Conservation (phyloP, 1,284 basidiomycete species). For the Sparassis latifolia region DNA sequence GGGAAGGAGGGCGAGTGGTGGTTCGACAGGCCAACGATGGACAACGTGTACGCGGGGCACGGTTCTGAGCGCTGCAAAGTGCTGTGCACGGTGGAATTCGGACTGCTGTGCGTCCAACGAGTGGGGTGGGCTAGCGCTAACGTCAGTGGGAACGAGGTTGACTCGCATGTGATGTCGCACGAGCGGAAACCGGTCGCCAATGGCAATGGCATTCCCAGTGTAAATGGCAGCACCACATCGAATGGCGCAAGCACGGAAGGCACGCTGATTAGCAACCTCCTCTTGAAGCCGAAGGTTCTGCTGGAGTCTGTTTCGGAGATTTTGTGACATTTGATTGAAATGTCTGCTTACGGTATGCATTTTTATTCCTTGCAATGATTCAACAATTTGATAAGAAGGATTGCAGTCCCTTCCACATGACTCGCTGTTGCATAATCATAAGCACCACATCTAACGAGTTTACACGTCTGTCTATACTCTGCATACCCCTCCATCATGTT, state of each 20-base stretch:
- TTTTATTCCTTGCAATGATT: not conserved
- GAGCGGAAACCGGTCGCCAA: not conserved
- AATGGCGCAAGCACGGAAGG: constrained; percentile 8
- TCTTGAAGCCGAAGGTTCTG: constrained; percentile 32
- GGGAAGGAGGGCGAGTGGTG: constrained; percentile 15
- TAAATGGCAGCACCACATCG: constrained; percentile 1
- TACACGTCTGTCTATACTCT: too few species aligned
- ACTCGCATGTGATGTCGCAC: not conserved
- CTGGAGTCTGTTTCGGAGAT: constrained; percentile 29
- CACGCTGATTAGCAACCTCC: constrained; percentile 21
- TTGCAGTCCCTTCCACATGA: too few species aligned
- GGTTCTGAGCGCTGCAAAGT: constrained; percentile 23
- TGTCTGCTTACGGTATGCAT: not conserved
- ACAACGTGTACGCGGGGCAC: constrained; percentile 28
- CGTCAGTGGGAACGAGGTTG: constrained; percentile 3
- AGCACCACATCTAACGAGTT: too few species aligned
- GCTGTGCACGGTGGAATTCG: constrained; percentile 32
- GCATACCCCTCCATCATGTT: too few species aligned
- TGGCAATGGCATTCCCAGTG: constrained; percentile 4
- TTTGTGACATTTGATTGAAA: constrained; percentile 13
- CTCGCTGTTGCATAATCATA: too few species aligned
- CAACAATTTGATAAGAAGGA: not conserved
- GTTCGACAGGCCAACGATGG: constrained; percentile 28
- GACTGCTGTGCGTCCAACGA: constrained; percentile 24
- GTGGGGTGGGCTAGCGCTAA: constrained; percentile 4